A percentile compares a stretch with the other conserved stretches of the same genome.
These are phyloP conservation scores for Athelia sp. DNA, from an alignment of 1,284 basidiomycete species.

Conservation along the genomic window DNA sequence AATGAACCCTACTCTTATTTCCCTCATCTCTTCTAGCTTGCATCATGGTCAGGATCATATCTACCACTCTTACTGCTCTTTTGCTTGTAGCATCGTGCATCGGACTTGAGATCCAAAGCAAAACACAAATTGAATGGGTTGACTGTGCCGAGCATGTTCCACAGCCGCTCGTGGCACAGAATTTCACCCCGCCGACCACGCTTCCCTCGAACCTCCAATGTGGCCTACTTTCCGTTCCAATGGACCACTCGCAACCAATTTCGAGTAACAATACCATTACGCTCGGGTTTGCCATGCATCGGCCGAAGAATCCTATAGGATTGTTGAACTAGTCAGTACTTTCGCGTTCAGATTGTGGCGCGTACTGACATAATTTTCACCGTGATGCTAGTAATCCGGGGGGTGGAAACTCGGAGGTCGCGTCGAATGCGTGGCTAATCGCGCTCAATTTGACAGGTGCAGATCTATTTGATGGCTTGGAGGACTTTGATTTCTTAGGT, in stretches of 20 bases:
- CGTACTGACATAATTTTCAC: background rate
- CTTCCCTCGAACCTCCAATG: slow-evolving; percentile 1
- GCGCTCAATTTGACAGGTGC: background rate
- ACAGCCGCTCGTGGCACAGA: background rate
- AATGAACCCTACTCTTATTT: no score
- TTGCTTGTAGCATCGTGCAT: no score
- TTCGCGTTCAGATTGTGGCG: no score
- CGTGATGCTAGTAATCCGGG: background rate
- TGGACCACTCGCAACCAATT: background rate
- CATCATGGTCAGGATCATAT: no score
- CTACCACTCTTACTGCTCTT: no score
- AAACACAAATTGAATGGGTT: background rate
- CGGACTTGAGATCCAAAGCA: background rate
- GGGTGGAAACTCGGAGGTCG: background rate
- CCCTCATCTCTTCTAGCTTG: no score
- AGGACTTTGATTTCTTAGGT: background rate
- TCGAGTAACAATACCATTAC: background rate
- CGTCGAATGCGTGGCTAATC: background rate
- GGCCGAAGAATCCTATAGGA: background rate
- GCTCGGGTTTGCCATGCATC: background rate
- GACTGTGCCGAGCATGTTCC: background rate
- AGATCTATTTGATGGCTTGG: background rate
- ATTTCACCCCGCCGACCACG: background rate
- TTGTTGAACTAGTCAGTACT: background rate
- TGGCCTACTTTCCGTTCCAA: background rate